These are phyloP conservation scores for Agrocybe chaxingu DNA, from an alignment of 768 basidiomycete species.

Conservation along the genomic window DNA sequence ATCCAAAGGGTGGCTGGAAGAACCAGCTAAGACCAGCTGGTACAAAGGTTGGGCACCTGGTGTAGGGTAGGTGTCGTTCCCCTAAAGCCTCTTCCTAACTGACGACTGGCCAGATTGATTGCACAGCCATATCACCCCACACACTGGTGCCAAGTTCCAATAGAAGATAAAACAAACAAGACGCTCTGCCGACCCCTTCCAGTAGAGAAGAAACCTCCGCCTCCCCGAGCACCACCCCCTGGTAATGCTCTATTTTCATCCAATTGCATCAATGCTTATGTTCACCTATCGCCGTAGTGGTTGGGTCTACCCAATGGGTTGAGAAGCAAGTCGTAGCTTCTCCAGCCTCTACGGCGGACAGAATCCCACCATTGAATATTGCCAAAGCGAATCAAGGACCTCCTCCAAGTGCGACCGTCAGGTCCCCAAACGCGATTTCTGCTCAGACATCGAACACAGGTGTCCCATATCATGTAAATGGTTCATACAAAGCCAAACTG, in stretches of 20 bases:
- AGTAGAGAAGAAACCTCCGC: slow-evolving; percentile 27
- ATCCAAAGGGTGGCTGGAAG: slow-evolving; percentile 47
- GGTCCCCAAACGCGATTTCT: too few relatives aligned
- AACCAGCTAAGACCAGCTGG: slow-evolving; percentile 38
- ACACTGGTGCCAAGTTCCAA: slow-evolving; percentile 35
- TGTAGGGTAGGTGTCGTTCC: slow-evolving; percentile 22
- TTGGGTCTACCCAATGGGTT: slow-evolving; percentile 36
- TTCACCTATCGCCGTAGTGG: slow-evolving; percentile 23
- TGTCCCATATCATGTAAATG: not conserved
- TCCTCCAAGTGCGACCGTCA: too few relatives aligned
- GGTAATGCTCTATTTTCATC: slow-evolving; percentile 17
- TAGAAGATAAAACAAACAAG: slow-evolving; percentile 42
- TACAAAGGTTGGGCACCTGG: slow-evolving; percentile 36
- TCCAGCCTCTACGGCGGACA: slow-evolving; percentile 9
- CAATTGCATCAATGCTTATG: not conserved
- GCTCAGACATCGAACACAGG: not conserved
- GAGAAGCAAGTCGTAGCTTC: slow-evolving; percentile 16
- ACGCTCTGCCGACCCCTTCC: slow-evolving; percentile 44
- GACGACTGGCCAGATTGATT: slow-evolving; percentile 22
- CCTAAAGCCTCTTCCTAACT: slow-evolving; percentile 1
- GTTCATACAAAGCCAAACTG: not conserved
- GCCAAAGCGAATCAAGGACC: not conserved
- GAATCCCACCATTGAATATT: slow-evolving; percentile 17
- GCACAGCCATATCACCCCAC: slow-evolving; percentile 38
- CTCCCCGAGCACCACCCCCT: slow-evolving; percentile 19